Conservation (phyloP, 768 basidiomycete species). For the Dentipellis sp. region DNA sequence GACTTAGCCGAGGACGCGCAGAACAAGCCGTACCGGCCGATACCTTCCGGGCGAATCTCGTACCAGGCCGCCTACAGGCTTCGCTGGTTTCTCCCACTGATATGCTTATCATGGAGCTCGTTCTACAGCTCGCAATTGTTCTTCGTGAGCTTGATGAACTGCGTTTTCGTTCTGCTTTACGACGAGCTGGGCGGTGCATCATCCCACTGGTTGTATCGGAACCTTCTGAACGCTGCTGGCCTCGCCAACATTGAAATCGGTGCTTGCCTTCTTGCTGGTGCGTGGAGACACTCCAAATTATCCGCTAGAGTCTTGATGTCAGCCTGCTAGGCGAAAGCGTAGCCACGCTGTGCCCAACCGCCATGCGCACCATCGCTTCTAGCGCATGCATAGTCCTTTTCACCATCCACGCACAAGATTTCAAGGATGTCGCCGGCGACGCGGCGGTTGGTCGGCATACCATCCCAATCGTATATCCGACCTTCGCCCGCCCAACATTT, state of each 20-base stretch:
- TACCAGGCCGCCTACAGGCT: conserved; percentile 8
- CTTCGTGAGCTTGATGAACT: conserved; percentile 8
- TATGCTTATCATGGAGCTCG: conserved; percentile 16
- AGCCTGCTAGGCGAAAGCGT: conserved; percentile 16
- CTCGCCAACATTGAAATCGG: conserved; percentile 28
- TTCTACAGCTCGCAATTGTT: conserved; percentile 3
- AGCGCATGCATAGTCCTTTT: conserved; percentile 24
- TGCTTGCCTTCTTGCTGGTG: conserved; percentile 25
- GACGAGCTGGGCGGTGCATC: conserved; percentile 15
- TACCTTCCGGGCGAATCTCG: conserved; percentile 20
- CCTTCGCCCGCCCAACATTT: conserved; percentile 13
- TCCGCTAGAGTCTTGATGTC: background rate
- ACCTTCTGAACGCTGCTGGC: conserved; percentile 25
- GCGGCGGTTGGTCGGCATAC: conserved; percentile 21
- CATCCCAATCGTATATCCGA: conserved; percentile 18
- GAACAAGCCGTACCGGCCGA: conserved; percentile 23
- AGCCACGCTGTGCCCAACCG: conserved; percentile 11
- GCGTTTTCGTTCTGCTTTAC: conserved; percentile 12
- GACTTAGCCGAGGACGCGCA: conserved; percentile 16
- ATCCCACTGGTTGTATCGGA: conserved; percentile 25
- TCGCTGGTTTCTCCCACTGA: conserved; percentile 17
- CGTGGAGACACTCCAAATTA: background rate
- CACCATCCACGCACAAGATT: conserved; percentile 30
- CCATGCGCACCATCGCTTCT: conserved; percentile 15
- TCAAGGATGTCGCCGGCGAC: conserved; percentile 25